These are phyloP conservation scores for Colletotrichum gigasporum DNA, from an alignment of 2,329 filamentous ascomycete genomes.

Conservation along the genomic window DNA sequence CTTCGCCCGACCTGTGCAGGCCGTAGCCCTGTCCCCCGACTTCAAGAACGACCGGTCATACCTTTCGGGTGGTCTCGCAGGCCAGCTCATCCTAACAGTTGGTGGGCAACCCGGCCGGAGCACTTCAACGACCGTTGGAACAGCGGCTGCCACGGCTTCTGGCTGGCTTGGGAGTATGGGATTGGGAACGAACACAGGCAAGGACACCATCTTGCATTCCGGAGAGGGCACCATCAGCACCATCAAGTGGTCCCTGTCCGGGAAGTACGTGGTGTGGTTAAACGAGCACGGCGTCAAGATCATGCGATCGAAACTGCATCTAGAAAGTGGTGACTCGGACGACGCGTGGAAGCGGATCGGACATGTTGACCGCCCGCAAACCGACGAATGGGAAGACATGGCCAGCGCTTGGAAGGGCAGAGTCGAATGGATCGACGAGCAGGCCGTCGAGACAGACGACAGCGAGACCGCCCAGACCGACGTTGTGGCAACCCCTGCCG, in stretches of 20 bases:
- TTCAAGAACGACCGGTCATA: constrained; percentile 91
- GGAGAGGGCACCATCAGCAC: constrained; percentile 91
- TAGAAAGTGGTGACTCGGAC: constrained; percentile 80
- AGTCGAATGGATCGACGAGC: constrained; percentile 92
- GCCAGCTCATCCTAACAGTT: constrained; percentile 85
- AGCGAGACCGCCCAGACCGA: constrained; percentile 50
- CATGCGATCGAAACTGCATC: constrained; percentile 87
- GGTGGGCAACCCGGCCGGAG: constrained; percentile 83
- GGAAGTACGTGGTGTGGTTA: constrained; percentile 92
- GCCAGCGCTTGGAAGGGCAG: constrained; percentile 93
- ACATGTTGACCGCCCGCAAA: constrained; percentile 88
- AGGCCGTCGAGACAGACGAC: constrained; percentile 78
- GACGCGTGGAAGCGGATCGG: constrained; percentile 95
- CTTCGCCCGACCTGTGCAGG: constrained; percentile 91
- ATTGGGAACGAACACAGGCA: constrained; percentile 79
- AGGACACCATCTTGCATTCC: constrained; percentile 87
- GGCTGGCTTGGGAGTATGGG: constrained; percentile 94
- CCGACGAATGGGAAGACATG: constrained; percentile 94
- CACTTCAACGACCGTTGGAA: constrained; percentile 86
- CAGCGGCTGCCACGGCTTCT: constrained; percentile 83
- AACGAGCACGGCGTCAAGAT: constrained; percentile 99
- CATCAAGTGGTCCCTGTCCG: constrained; percentile 94
- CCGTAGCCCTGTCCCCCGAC: constrained; percentile 93
- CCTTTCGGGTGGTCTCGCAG: constrained; percentile 88
- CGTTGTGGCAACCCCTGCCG: constrained; percentile 51